Evolutionary conservation across 805 yeast genomes (phyloP), one percentile per base, ranked within the genome.

Genomic region (Saccharomycopsis selenospora): DNA sequence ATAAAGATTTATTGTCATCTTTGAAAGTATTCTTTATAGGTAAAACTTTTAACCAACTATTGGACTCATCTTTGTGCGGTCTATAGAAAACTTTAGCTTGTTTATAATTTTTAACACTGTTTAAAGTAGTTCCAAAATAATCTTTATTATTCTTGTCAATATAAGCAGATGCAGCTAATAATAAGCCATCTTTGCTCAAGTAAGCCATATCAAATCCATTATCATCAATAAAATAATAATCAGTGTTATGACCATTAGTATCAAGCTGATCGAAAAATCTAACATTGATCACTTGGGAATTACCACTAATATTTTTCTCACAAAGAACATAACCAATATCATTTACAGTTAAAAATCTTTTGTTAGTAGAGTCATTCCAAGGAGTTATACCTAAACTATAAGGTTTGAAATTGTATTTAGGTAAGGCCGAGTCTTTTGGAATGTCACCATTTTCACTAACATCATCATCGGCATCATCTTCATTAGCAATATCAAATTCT

Each of bases 311-410:
- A 0, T 88, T 71, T 78, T 33, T 41, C 36, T 53, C 56, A 22
- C 42, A 26, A 22, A 95, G 85, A 0, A 81, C 83, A 60, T 86
- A 85, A 0, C 97, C 99, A 25, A 80, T 67, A 7, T 82, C 70
- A 57, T 86, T 86, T 73, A 90, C 86, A 18, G 88, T 79, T 36
- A 91, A 65, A 58, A 88, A 90, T 47, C 96, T 71, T 63, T 91
- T 76, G 46, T 79, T 76, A 20, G 20, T 33, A 3, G 67, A 70
- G 45, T 68, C 66, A 27, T 65, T 64, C 83, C 90, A 89, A 0
- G 96, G 95, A 0, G 98, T 91, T 4, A 84, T 77, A 1, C 98
- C 98, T 1, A 87, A 85, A 2, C 95, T 87, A 56, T 80, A 83
- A 0, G 96, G 90, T 42, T 66, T 69, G 25, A 79, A 58, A 6